Conservation (phyloP, 306 rosid species). For the Cucumis melo region DNA sequence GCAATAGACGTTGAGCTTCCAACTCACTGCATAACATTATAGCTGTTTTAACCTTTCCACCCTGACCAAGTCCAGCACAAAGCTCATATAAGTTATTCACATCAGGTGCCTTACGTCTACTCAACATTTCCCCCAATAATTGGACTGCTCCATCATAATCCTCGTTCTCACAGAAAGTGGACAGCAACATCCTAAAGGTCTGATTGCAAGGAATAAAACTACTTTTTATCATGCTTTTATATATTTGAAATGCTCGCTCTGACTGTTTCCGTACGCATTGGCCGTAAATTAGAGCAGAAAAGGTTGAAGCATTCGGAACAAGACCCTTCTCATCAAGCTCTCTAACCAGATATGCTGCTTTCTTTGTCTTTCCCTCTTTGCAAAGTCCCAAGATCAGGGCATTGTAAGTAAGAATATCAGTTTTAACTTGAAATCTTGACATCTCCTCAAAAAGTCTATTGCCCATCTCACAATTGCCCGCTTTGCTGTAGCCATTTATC, state of each 20-base stretch:
- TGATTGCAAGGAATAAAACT: conserved; percentile 42
- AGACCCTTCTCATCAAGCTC: conserved; percentile 51
- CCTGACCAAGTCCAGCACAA: conserved; percentile 31
- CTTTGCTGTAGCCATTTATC: conserved; percentile 52
- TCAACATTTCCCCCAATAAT: conserved; percentile 52
- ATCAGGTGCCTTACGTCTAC: conserved; percentile 37
- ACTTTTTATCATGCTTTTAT: conserved; percentile 60
- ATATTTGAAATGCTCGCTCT: conserved; percentile 51
- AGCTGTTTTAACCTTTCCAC: conserved; percentile 32
- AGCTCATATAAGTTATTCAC: conserved; percentile 33
- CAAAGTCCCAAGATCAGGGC: conserved; percentile 77
- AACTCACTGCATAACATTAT: conserved; percentile 18
- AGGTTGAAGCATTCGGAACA: conserved; percentile 58
- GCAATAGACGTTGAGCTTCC: conserved; percentile 17
- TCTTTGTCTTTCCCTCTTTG: conserved; percentile 72
- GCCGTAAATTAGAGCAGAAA: conserved; percentile 59
- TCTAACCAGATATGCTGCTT: conserved; percentile 56
- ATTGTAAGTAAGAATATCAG: conserved; percentile 67
- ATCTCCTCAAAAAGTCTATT: conserved; percentile 54
- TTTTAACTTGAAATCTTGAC: conserved; percentile 36
- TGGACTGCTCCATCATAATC: conserved; percentile 71
- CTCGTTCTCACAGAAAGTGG: conserved; percentile 40
- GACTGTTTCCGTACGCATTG: conserved; percentile 49
- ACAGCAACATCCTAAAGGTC: conserved; percentile 37
- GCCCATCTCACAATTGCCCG: conserved; percentile 51